Conservation (phyloP, 768 basidiomycete genomes). For the Lentinula aciculospora region DNA sequence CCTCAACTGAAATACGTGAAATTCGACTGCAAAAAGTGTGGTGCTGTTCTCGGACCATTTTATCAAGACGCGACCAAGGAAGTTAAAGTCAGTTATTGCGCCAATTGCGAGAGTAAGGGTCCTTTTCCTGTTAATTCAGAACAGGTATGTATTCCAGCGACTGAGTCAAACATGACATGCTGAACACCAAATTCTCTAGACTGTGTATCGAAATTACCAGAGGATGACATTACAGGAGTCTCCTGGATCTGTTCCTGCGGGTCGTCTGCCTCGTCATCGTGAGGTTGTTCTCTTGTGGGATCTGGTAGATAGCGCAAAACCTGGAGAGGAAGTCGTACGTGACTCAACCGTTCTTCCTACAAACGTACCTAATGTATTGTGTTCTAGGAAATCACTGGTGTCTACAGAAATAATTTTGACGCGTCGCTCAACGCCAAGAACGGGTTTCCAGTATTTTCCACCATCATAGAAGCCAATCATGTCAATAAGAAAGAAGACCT, state of each 20-base stretch:
- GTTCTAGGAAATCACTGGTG: slow-evolving; percentile 88
- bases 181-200: slow-evolving; percentile 42
- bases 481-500: slow-evolving; percentile 99
- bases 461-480: slow-evolving; percentile 96
- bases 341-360: background rate
- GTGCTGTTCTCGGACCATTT: slow-evolving; percentile 92
- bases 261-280: slow-evolving; percentile 92
- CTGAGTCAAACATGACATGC: background rate
- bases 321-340: slow-evolving; percentile 94
- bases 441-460: slow-evolving; percentile 98
- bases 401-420: slow-evolving; percentile 99
- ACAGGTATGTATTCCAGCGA: slow-evolving; percentile 50
- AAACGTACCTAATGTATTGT: slow-evolving; percentile 1
- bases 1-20: slow-evolving; percentile 99
- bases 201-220: slow-evolving; percentile 97
- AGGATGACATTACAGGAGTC: slow-evolving; percentile 99
- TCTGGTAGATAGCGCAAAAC: slow-evolving; percentile 95
- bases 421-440: slow-evolving; percentile 98
- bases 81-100: slow-evolving; percentile 90
- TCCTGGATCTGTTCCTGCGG: slow-evolving; percentile 95
- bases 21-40: slow-evolving; percentile 95
- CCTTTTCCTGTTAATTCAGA: slow-evolving; percentile 97
- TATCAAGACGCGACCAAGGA: slow-evolving; percentile 96
- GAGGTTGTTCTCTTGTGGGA: slow-evolving; percentile 98
- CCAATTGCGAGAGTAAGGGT: slow-evolving; percentile 90